These are phyloP conservation scores for Alloteropsis angusta DNA, from an alignment of 202 grass and related monocot genomes.

Conservation along the genomic window DNA sequence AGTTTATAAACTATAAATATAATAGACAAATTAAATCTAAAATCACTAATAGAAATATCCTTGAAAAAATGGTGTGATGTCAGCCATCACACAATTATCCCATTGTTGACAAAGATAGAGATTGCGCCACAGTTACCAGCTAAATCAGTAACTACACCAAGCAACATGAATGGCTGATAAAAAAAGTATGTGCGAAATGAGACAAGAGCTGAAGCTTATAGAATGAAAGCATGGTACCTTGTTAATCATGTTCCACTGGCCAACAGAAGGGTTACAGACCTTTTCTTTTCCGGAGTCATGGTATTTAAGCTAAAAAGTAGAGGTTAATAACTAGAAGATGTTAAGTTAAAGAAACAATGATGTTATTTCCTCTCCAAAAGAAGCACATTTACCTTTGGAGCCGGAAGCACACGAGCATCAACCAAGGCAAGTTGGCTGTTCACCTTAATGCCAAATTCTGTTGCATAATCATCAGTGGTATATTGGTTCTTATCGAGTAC, in stretches of 20 bases:
- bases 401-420: slow-evolving; percentile 46
- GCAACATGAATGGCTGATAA: neutral
- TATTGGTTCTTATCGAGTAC: slow-evolving; percentile 27
- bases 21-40: neutral
- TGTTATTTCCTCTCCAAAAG: neutral
- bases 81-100: no score
- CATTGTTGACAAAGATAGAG: neutral
- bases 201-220: neutral
- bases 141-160: neutral
- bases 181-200: neutral
- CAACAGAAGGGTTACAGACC: slow-evolving; percentile 35
- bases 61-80: neutral
- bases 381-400: slow-evolving; percentile 30
- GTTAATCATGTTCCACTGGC: slow-evolving; percentile 73
- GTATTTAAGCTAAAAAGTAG: slow-evolving; percentile 43
- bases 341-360: neutral
- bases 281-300: slow-evolving; percentile 50
- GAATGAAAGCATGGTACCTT: slow-evolving; percentile 26
- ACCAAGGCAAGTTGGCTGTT: slow-evolving; percentile 32
- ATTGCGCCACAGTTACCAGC: neutral
- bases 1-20: neutral
- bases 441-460: slow-evolving; percentile 52
- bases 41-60: neutral
- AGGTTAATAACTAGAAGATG: neutral
- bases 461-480: neutral